Base-by-base conservation (phyloP, 441 rosid genomes). In the Viola pubescens region DNA sequence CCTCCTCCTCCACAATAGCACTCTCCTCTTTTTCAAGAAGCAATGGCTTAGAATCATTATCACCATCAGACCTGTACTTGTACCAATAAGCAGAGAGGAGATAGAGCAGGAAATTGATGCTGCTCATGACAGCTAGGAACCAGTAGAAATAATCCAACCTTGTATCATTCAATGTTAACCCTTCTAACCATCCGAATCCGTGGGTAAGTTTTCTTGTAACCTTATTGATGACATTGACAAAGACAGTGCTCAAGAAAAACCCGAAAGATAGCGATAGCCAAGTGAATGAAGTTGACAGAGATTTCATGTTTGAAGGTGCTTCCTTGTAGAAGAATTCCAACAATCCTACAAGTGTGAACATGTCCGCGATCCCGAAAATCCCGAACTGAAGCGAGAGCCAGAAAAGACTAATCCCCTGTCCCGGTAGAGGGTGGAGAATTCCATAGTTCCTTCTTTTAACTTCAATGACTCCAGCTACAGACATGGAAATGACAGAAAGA, bases 41-140 rank as follows among this genome's bases (percentile, higher is more conserved):
- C 34, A 11, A 45, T 7, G 16, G 12, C 57, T 50, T 60, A 0
- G 11, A 13, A 16, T 34, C 34, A 9, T 9, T 16, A 11, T 70
- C 67, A 26, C 34, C 34, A 4, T 67, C 60, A 3, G 43, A 8
- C 64, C 70, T 85, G 71, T 82, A 85, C 58, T 77, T 82, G 74
- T 85, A 82, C 87, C 86, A 85, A 0, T 70, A 72, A 3, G 91
- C 81, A 19, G 72, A 74, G 4, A 51, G 58, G 9, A 80, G 44
- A 54, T 78, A 80, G 43, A 62, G 50, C 1, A 48, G 56, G 4
- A 82, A 77, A 55, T 85, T 82, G 16, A 85, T 62, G 55, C 59
- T 38, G 38, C 81, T 82, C 7, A 82, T 71, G 43, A 79, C 52
- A 13, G 83, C 80, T 46, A 71, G 60, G 66, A 81, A 79, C 80